phyloP scores from a whole-genome alignment of 176 grass and related monocot species.

The Hordeum vulgare region DNA sequence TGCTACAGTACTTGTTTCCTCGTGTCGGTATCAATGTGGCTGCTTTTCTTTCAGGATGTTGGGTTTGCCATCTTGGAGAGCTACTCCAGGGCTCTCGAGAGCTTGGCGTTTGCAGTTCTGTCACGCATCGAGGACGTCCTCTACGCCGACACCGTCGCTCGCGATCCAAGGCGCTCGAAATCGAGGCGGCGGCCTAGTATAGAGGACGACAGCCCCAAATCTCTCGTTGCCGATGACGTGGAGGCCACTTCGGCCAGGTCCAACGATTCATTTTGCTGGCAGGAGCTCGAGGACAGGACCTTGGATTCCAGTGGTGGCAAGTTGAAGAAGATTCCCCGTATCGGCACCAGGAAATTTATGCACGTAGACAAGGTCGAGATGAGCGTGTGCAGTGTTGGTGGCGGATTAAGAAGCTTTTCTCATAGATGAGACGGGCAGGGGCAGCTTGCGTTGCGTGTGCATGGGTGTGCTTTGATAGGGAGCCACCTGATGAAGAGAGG shows the following conservation, averaged over 20 bases:
- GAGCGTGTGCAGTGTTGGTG: background rate
- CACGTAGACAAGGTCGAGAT: conserved; percentile 4
- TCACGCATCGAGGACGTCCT: conserved; percentile 78
- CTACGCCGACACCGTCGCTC: conserved; percentile 27
- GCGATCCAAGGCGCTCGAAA: conserved; percentile 11
- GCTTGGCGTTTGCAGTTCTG: conserved; percentile 54
- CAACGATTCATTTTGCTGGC: background rate
- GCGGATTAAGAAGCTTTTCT: conserved; percentile 20
- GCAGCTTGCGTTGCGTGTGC: background rate
- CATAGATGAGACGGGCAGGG: background rate
- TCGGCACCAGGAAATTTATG: background rate
- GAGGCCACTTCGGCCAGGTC: background rate
- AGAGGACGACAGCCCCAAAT: background rate
- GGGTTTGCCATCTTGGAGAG: conserved; percentile 68
- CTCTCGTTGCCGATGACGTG: background rate
- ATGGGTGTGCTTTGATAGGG: background rate
- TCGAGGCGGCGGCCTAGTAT: conserved; percentile 34
- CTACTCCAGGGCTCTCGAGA: conserved; percentile 72
- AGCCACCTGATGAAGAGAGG: background rate
- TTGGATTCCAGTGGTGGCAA: background rate
- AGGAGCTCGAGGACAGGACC: background rate
- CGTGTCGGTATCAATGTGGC: background rate
- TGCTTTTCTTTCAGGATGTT: conserved; percentile 38
- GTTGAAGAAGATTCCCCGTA: conserved; percentile 9
- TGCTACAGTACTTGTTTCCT: background rate